Evolutionary conservation across 129 eudicot genomes (phyloP).

Genomic region (Mikania micrantha): DNA sequence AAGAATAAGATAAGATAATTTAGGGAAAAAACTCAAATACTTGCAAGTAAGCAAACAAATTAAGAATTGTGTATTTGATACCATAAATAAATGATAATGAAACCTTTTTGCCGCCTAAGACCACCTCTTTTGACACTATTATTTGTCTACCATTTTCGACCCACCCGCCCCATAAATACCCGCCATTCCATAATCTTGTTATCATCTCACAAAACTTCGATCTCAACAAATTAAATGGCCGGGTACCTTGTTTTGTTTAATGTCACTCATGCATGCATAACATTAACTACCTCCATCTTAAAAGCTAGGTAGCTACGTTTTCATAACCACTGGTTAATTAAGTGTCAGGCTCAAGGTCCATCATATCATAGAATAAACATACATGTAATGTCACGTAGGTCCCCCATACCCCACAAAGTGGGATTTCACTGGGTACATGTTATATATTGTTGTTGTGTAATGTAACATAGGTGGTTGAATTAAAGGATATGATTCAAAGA

Average conservation of each 20-base stretch:
- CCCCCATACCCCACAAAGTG: no score
- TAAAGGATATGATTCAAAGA: no score
- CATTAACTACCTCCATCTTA: neutral
- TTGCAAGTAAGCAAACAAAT: constrained; percentile 29
- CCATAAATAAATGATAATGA: constrained; percentile 25
- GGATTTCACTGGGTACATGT: no score
- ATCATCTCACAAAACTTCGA: neutral
- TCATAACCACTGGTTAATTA: neutral
- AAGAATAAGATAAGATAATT: no score
- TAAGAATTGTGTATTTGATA: constrained; percentile 27
- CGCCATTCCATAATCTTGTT: neutral
- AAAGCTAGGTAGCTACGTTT: neutral
- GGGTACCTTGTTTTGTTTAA: no score
- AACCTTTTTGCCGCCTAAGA: constrained; percentile 35
- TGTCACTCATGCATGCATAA: neutral
- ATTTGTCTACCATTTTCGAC: constrained; percentile 22
- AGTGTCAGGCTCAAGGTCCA: neutral
- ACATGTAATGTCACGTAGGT: neutral
- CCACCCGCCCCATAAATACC: constrained; percentile 28
- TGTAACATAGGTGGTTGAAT: no score
- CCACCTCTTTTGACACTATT: constrained; percentile 29
- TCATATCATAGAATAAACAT: neutral
- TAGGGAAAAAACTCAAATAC: constrained; percentile 17
- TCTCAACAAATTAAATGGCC: neutral
- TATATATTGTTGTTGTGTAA: no score